A percentile compares a stretch with the other conserved stretches of the same genome.
Conservation (phyloP, 805 yeast species). For the Hanseniaspora clermontiae region DNA sequence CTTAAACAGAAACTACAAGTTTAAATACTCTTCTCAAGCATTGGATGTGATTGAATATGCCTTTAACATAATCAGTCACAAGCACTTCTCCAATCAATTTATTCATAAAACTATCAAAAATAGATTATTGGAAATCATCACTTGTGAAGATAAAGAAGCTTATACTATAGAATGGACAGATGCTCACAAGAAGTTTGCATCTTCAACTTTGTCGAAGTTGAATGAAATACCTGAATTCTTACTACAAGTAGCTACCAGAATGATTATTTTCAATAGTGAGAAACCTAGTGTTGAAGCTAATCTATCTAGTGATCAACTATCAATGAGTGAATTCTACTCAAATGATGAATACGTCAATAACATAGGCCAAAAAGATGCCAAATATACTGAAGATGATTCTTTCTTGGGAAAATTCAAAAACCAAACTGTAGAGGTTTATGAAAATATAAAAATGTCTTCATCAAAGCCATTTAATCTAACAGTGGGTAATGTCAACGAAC, state of each 20-base stretch:
- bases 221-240: conserved; percentile 65
- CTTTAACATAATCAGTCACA: conserved; percentile 30
- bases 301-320: conserved; percentile 60
- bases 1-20: conserved; percentile 36
- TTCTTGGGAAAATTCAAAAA: conserved; percentile 42
- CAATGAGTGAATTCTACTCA: conserved; percentile 29
- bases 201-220: conserved; percentile 42
- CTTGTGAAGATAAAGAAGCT: conserved; percentile 17
- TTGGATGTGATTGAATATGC: conserved; percentile 54
- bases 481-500: background rate
- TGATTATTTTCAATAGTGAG: conserved; percentile 48
- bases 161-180: conserved; percentile 36
- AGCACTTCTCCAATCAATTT: conserved; percentile 24
- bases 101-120: conserved; percentile 21
- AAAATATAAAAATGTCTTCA: conserved; percentile 31
- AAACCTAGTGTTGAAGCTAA: conserved; percentile 61
- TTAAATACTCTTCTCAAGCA: conserved; percentile 43
- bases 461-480: background rate
- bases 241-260: conserved; percentile 54
- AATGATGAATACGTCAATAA: conserved; percentile 53
- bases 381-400: background rate
- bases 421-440: conserved; percentile 12
- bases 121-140: background rate
- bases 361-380: conserved; percentile 39
- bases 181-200: conserved; percentile 57